Evolutionary conservation across 805 yeast genomes (phyloP).

Genomic region (Kluyveromyces siamensis): DNA sequence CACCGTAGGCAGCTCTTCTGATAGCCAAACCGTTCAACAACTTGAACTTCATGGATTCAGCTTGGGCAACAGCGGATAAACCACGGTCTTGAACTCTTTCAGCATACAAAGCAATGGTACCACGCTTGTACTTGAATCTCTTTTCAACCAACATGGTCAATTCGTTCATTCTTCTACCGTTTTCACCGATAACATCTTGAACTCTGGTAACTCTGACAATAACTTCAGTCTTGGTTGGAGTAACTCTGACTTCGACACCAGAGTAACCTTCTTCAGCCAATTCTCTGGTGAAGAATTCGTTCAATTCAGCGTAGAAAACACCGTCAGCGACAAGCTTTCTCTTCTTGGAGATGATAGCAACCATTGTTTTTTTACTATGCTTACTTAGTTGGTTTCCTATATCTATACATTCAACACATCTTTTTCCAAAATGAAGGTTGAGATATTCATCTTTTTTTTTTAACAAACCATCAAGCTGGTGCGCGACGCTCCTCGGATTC

Average conservation of each 20-base stretch:
- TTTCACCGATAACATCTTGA: slow-evolving; percentile 97
- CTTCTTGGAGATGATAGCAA: slow-evolving; percentile 77
- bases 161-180: slow-evolving; percentile 99
- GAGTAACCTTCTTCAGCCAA: slow-evolving; percentile 99
- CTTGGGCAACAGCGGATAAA: slow-evolving; percentile 98
- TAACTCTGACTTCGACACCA: slow-evolving; percentile 98
- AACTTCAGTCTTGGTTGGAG: slow-evolving; percentile 96
- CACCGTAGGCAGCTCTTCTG: slow-evolving; percentile 99
- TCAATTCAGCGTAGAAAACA: slow-evolving; percentile 99
- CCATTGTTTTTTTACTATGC: slow-evolving; percentile 21
- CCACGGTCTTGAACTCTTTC: slow-evolving; percentile 99
- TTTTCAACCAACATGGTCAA: slow-evolving; percentile 94
- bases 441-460: too few species aligned
- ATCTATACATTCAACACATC: too few species aligned
- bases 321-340: slow-evolving; percentile 99
- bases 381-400: not conserved
- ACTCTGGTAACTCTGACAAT: slow-evolving; percentile 99
- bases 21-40: slow-evolving; percentile 97
- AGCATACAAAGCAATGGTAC: slow-evolving; percentile 89
- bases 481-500: too few species aligned
- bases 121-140: slow-evolving; percentile 96
- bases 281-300: slow-evolving; percentile 99
- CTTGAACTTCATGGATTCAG: slow-evolving; percentile 98
- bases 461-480: too few species aligned
- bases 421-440: too few species aligned